These are phyloP conservation scores for Teunomyces barrocoloradensis DNA, from an alignment of 805 yeast genomes.

Conservation along the genomic window DNA sequence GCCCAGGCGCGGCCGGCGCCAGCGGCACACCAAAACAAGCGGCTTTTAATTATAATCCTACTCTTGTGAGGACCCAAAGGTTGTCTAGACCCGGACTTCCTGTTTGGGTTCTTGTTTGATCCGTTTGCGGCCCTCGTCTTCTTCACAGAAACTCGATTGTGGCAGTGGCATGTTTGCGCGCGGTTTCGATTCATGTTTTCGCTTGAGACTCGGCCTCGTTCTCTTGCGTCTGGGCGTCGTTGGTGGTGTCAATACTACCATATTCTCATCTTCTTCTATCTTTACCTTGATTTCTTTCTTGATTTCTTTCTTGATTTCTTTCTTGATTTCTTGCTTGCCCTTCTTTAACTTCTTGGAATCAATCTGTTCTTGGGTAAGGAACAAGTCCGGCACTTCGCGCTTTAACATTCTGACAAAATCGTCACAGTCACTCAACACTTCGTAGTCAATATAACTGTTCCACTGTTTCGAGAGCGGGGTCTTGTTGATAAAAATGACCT, in stretches of 20 bases:
- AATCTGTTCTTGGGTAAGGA: constrained; percentile 53
- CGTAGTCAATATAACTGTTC: constrained; percentile 74
- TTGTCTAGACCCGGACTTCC: too few species aligned
- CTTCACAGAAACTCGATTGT: constrained; percentile 30
- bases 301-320: constrained; percentile 4
- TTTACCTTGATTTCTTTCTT: constrained; percentile 8
- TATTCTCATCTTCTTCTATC: constrained; percentile 7
- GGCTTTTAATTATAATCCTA: too few species aligned
- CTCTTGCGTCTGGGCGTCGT: constrained; percentile 27
- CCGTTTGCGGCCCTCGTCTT: constrained; percentile 6
- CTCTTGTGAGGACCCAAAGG: too few species aligned
- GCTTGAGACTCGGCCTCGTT: constrained; percentile 18
- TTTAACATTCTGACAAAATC: constrained; percentile 63
- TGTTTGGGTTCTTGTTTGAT: constrained; percentile 5
- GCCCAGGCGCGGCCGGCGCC: background rate
- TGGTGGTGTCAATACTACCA: constrained; percentile 29
- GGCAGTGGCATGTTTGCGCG: constrained; percentile 30
- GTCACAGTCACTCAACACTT: constrained; percentile 79
- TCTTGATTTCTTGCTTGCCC: background rate
- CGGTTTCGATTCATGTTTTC: constrained; percentile 14
- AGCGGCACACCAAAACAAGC: too few species aligned
- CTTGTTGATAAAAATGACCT: constrained; percentile 73
- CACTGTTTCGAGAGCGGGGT: constrained; percentile 63
- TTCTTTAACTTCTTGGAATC: constrained; percentile 36
- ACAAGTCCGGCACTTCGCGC: constrained; percentile 56